Conservation (phyloP, 768 basidiomycete species). For the Mycena latifolia region DNA sequence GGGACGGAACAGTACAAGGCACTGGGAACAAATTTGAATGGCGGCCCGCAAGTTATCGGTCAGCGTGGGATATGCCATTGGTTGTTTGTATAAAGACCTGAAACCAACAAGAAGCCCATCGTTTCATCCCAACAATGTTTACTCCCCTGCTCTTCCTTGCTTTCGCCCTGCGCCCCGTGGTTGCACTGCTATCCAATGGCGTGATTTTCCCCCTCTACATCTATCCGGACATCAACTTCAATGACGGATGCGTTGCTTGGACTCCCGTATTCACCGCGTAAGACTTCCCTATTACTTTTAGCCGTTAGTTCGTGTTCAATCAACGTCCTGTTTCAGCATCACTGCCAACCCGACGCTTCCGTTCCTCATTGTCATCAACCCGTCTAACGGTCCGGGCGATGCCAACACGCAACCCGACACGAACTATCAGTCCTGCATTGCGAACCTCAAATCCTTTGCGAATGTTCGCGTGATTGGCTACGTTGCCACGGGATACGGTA, state of each 20-base stretch:
- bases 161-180: neutral
- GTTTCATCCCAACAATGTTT: no score
- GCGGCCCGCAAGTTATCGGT: no score
- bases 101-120: no score
- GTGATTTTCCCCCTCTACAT: neutral
- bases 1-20: no score
- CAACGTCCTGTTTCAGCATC: slow-evolving; percentile 35
- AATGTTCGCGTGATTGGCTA: slow-evolving; percentile 50
- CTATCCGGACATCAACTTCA: neutral
- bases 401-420: slow-evolving; percentile 43
- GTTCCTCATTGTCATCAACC: slow-evolving; percentile 49
- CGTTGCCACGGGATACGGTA: slow-evolving; percentile 43
- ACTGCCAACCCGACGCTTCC: slow-evolving; percentile 40
- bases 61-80: no score
- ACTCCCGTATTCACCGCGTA: neutral
- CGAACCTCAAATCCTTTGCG: slow-evolving; percentile 29
- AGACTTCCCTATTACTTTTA: no score
- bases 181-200: neutral
- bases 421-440: slow-evolving; percentile 46
- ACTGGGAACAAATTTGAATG: no score
- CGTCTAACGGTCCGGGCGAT: slow-evolving; percentile 44
- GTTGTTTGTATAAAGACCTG: no score
- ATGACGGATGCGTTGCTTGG: neutral
- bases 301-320: neutral
- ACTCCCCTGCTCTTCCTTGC: neutral